Evolutionary conservation across 2,329 filamentous ascomycete species (phyloP).

Genomic region (Botrytis fabae): DNA sequence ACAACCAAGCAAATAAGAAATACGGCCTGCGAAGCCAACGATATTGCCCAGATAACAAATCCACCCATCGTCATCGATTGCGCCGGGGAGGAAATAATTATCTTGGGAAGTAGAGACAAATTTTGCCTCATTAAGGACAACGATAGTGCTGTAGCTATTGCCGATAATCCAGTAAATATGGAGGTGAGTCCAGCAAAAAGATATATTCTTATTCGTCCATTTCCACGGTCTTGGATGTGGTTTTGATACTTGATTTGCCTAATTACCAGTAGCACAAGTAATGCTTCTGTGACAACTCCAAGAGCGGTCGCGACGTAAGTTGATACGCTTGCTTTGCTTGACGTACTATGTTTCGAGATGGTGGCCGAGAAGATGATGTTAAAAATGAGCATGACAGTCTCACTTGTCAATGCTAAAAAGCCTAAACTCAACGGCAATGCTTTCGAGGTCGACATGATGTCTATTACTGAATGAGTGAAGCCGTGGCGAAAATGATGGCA

Average conservation of each 20-base stretch:
- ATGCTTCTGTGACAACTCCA: slow-evolving; percentile 28
- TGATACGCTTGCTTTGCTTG: slow-evolving; percentile 26
- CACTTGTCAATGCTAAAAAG: slow-evolving; percentile 36
- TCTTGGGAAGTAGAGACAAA: slow-evolving; percentile 30
- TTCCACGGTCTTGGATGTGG: slow-evolving; percentile 35
- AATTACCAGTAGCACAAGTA: slow-evolving; percentile 34
- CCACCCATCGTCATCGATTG: slow-evolving; percentile 32
- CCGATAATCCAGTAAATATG: slow-evolving; percentile 33
- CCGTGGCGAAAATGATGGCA: slow-evolving; percentile 10
- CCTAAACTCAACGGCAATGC: slow-evolving; percentile 35
- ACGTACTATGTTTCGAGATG: slow-evolving; percentile 28
- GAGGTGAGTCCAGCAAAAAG: slow-evolving; percentile 35
- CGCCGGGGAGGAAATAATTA: slow-evolving; percentile 30
- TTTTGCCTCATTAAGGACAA: slow-evolving; percentile 33
- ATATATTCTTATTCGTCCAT: slow-evolving; percentile 35
- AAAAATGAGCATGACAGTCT: slow-evolving; percentile 35
- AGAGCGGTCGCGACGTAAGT: slow-evolving; percentile 37
- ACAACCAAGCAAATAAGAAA: slow-evolving; percentile 38
- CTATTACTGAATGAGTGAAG: slow-evolving; percentile 7
- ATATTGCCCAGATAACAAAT: slow-evolving; percentile 38
- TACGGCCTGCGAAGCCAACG: slow-evolving; percentile 34
- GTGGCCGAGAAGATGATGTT: slow-evolving; percentile 38
- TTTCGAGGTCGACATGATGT: slow-evolving; percentile 33
- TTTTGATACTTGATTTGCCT: slow-evolving; percentile 37
- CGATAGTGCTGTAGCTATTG: slow-evolving; percentile 33